A percentile compares a stretch with the other conserved stretches of the same genome.
These are phyloP conservation scores for Colletotrichum truncatum DNA, from an alignment of 2,329 filamentous ascomycete genomes.

Conservation along the genomic window DNA sequence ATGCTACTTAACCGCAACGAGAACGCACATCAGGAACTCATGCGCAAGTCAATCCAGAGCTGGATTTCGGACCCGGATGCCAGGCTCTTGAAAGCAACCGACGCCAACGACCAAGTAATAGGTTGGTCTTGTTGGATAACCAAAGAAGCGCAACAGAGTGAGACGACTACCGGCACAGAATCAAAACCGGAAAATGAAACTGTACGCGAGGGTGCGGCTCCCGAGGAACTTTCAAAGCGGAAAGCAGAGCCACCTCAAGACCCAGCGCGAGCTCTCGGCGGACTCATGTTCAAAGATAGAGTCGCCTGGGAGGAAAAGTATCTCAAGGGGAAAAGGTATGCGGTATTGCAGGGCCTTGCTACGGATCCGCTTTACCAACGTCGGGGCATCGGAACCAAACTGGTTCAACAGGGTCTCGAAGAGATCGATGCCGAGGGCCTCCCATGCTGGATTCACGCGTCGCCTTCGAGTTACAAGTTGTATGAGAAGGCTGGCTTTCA, in stretches of 20 bases:
- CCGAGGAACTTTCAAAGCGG: background rate
- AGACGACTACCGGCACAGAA: background rate
- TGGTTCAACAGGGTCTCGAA: background rate
- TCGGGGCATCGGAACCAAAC: background rate
- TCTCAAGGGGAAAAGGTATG: background rate
- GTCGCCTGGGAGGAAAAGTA: background rate
- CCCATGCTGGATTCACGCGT: constrained; percentile 14
- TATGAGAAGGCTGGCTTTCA: constrained; percentile 5
- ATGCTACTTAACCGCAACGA: constrained; percentile 11
- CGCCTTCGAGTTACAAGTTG: background rate
- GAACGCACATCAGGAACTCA: background rate
- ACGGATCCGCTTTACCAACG: constrained; percentile 1
- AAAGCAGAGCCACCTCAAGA: background rate
- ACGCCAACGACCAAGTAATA: background rate
- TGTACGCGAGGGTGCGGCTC: background rate
- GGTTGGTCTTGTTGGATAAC: constrained; percentile 9
- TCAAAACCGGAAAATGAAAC: background rate
- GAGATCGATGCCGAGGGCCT: background rate
- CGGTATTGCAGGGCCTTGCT: constrained; percentile 7
- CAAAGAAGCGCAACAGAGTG: background rate
- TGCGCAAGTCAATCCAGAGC: background rate
- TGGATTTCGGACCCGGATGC: background rate
- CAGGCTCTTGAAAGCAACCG: background rate
- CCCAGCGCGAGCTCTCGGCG: background rate
- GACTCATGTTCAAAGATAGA: constrained; percentile 12